These are phyloP conservation scores for Phytophthora pistaciae DNA, from an alignment of 352 stramenopile genomes.

Conservation along the genomic window DNA sequence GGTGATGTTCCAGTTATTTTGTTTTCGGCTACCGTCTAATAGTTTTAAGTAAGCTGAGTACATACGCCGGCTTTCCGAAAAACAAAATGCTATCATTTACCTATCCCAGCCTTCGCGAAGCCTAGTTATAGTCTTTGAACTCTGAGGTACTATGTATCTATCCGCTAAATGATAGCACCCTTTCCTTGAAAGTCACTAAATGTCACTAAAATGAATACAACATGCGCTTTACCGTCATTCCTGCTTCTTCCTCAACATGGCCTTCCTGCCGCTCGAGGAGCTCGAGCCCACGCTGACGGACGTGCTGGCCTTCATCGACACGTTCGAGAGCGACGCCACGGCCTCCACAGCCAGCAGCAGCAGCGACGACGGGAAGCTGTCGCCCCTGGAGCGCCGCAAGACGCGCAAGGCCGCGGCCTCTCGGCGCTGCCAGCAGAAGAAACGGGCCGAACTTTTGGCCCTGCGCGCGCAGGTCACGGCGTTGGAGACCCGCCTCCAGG, in stretches of 20 bases:
- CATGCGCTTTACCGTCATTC: conserved; percentile 2
- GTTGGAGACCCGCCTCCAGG: conserved; percentile 14
- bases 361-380: conserved; percentile 16
- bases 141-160: neutral
- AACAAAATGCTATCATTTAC: no score
- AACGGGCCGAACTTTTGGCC: conserved; percentile 28
- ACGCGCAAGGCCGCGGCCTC: conserved; percentile 35
- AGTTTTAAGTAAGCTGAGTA: no score
- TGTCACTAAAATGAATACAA: neutral
- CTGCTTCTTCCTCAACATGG: conserved; percentile 11
- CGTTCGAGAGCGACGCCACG: conserved; percentile 20
- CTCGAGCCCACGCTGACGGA: conserved; percentile 36
- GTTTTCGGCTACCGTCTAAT: no score
- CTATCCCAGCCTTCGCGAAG: no score
- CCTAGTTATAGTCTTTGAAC: no score
- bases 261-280: conserved; percentile 30
- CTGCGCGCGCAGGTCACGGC: conserved; percentile 24
- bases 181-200: neutral
- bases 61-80: no score
- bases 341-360: conserved; percentile 14
- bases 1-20: no score
- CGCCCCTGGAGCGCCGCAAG: conserved; percentile 19
- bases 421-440: conserved; percentile 36
- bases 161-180: neutral
- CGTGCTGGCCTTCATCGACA: conserved; percentile 39